Base-by-base conservation (phyloP, 192 early-diverging fungal species). In the Phlyctochytrium arcticum region DNA sequence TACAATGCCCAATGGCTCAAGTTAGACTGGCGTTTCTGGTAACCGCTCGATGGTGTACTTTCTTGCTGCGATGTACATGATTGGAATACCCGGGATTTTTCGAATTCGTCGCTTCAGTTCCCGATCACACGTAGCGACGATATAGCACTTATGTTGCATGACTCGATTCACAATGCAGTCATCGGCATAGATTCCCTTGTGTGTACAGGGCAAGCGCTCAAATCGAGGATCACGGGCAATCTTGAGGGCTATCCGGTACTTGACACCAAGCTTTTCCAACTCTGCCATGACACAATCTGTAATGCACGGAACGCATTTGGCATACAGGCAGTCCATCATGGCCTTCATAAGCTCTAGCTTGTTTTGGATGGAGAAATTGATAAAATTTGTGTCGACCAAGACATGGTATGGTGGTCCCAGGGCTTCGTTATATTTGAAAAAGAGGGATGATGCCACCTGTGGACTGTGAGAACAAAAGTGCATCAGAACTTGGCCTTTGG, bases 311-410 rank as follows among this genome's bases (percentile, higher is more conserved):
- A 96, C 90, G 85, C 92, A 93, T 75, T 97, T 97, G 46, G 94
- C 94, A 68, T 91, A 95, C n/a, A 98, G 79, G 67, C 95, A 99
- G 74, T 99, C 94, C 96, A 99, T 98, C 93, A 96, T 95, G 19
- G 92, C 88, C 56, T 95, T 90, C 30, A 97, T 85, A 30, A 96
- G 79, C 71, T 99, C 97, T 27, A 99, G 84, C 70, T 98, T 96
- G 83, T 99, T 99, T 73, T 96, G 95, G 68, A 99, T 92, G 9
- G 94, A 91, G 71, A 99, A 97, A 81, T 99, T 99, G 84, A 99
- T 98, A 57, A 99, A 99, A 74, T 99, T 99, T 68, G 97, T 98
- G 77, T 99, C 97, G 35, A 99, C 87, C 9, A 99, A 75, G 23
- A 99, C 84, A 62, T 92, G 89, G 76, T 99, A 99, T 15, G 97